Conservation (phyloP, 148 eudicot species). For the Arctostaphylos glauca region DNA sequence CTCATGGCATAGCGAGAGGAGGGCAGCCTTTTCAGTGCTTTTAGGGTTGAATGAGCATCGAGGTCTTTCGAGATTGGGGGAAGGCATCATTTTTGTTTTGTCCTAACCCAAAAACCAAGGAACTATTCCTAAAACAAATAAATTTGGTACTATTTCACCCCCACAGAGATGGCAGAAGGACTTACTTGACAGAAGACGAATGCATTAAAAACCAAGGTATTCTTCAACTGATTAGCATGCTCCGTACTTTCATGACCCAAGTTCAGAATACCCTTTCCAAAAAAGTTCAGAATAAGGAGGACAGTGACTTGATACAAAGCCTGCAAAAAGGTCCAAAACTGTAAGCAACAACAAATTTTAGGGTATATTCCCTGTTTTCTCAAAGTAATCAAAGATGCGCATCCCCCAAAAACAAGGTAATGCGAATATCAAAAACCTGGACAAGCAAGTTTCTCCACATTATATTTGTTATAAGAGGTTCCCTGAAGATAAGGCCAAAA, state of each 20-base stretch:
- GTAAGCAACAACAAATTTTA: background rate
- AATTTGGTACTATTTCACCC: background rate
- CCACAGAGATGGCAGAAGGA: background rate
- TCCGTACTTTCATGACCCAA: constrained; percentile 33
- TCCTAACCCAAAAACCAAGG: background rate
- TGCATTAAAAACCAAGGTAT: constrained; percentile 74
- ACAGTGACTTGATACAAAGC: constrained; percentile 78
- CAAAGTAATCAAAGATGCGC: background rate
- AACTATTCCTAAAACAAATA: background rate
- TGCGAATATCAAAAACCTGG: constrained; percentile 48
- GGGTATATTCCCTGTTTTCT: background rate
- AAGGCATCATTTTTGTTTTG: background rate
- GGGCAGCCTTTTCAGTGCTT: no score
- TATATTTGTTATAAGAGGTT: constrained; percentile 93
- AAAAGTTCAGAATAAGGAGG: constrained; percentile 69
- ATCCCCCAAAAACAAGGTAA: background rate
- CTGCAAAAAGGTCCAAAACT: constrained; percentile 36
- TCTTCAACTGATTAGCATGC: constrained; percentile 68
- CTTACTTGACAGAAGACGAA: constrained; percentile 92
- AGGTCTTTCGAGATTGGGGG: no score
- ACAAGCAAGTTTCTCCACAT: constrained; percentile 95
- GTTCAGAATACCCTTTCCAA: constrained; percentile 48
- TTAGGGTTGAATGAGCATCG: no score
- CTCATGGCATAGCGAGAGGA: background rate
- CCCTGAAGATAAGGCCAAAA: constrained; percentile 48